Evolutionary conservation across 2,329 filamentous ascomycete species (phyloP).

Genomic region (Fusarium mundagurra): DNA sequence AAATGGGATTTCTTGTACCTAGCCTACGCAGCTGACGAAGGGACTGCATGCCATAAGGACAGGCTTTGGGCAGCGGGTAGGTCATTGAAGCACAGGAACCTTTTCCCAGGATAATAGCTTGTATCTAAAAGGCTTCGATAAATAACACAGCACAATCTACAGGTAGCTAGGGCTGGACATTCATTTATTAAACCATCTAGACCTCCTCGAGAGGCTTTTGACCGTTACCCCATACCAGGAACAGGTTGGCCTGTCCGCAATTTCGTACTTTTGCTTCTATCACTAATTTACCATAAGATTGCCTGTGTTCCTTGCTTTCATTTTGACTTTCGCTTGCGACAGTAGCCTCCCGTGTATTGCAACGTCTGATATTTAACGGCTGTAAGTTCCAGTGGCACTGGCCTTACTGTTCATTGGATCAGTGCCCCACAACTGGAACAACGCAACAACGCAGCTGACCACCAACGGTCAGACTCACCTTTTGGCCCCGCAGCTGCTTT

Average conservation of each 20-base stretch:
- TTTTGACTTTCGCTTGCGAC: background rate
- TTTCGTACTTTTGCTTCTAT: background rate
- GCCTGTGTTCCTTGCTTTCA: background rate
- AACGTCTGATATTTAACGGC: accelerated
- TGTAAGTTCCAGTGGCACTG: background rate
- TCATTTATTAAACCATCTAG: too few relatives aligned
- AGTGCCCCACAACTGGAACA: background rate
- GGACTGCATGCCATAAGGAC: too few relatives aligned
- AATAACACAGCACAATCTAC: too few relatives aligned
- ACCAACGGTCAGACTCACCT: background rate
- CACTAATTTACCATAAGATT: too few relatives aligned
- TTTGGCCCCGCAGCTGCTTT: background rate
- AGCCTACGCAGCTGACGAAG: too few relatives aligned
- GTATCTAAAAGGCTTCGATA: too few relatives aligned
- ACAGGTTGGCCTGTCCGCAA: too few relatives aligned
- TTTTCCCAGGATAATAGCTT: too few relatives aligned
- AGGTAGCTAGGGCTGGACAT: background rate
- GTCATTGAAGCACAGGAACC: too few relatives aligned
- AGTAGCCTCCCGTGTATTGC: background rate
- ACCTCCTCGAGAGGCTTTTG: too few relatives aligned
- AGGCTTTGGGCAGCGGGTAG: background rate
- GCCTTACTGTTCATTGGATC: background rate
- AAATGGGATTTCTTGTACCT: too few relatives aligned
- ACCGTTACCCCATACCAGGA: too few relatives aligned
- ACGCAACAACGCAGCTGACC: background rate